Percentiles rank a stretch among this genome's conserved stretches.
These are phyloP conservation scores for Pseudogymnoascus sp. DNA, from an alignment of 2,329 filamentous ascomycete species.

Conservation along the genomic window DNA sequence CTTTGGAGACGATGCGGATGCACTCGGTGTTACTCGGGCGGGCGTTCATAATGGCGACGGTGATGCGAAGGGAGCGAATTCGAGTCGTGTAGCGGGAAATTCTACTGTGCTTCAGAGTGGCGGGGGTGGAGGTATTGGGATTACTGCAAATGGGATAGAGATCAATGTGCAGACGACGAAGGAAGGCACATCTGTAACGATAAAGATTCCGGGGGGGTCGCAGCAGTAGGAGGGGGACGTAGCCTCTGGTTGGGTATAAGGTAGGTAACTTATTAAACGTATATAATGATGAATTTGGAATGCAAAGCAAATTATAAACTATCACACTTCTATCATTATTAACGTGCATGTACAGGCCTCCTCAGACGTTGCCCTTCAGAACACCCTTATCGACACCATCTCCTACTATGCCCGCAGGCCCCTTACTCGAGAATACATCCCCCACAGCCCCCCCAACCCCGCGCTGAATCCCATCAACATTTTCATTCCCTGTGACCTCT, in stretches of 20 bases:
- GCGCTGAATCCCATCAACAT: constrained; percentile 21
- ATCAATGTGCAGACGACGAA: constrained; percentile 22
- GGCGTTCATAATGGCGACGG: neutral
- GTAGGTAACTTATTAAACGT: neutral
- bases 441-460: constrained; percentile 18
- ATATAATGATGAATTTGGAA: constrained; percentile 26
- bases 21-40: neutral
- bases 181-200: constrained; percentile 21
- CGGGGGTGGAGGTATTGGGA: constrained; percentile 3
- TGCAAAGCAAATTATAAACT: constrained; percentile 25
- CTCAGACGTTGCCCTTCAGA: constrained; percentile 17
- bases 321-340: constrained; percentile 20
- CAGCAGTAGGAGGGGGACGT: constrained; percentile 4
- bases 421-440: constrained; percentile 16
- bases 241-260: neutral
- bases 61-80: neutral
- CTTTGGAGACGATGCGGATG: neutral
- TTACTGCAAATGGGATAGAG: constrained; percentile 17
- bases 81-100: neutral
- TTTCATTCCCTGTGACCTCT: constrained; percentile 22
- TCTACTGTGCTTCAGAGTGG: neutral
- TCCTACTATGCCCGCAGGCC: constrained; percentile 17
- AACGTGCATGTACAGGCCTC: neutral
- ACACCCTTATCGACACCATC: constrained; percentile 19
- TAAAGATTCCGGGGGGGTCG: constrained; percentile 19